Base-by-base conservation (phyloP, 2,329 filamentous ascomycete genomes). In the Penicillium verrucosum region DNA sequence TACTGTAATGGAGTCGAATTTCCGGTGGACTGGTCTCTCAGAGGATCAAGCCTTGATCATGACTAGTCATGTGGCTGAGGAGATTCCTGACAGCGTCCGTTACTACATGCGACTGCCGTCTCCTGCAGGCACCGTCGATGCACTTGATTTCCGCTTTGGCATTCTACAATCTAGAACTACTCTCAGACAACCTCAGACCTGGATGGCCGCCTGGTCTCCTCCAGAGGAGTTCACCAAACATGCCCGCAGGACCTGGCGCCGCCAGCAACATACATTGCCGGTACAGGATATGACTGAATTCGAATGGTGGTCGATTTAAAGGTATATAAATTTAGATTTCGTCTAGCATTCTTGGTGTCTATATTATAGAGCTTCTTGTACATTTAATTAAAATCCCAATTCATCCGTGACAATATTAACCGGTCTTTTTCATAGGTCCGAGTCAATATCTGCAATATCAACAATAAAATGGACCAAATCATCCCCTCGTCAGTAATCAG, bases 31-130 rank as follows among this genome's bases (percentile, higher is more conserved):
- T 1, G 91, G 91, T 0, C 74, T 97, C 54, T 80, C 81, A 1
- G 78, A 85, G 0, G 73, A 84, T 23, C 93, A 97, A 75, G 92
- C 92, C 0, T 76, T 99, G 52, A 82, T 97, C n/a, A 91, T 92
- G 61, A 93, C 97, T 58, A 94, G 91, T 59, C 94, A 99, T 75
- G 82, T 93, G 59, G 87, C 86, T 60, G 92, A 96, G 66, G 94
- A 99, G 73, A 89, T 97, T 10, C 94, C 94, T 0, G 86, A 88
- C 48, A 88, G 87, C 63, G 83, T 97, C 25, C 78, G 90, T 45
- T 86, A 95, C 70, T 97, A 89, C 88, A 80, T 97, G 49, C 92
- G 90, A 70, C 78, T 97, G 30, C 92, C 93, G 2, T 72, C 71
- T 6, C 66, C 64, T 18, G 25, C 42, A 4, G 65, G 54, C 7